Base-by-base conservation (phyloP, 23 red algal genomes). In the Chondrus crispus region DNA sequence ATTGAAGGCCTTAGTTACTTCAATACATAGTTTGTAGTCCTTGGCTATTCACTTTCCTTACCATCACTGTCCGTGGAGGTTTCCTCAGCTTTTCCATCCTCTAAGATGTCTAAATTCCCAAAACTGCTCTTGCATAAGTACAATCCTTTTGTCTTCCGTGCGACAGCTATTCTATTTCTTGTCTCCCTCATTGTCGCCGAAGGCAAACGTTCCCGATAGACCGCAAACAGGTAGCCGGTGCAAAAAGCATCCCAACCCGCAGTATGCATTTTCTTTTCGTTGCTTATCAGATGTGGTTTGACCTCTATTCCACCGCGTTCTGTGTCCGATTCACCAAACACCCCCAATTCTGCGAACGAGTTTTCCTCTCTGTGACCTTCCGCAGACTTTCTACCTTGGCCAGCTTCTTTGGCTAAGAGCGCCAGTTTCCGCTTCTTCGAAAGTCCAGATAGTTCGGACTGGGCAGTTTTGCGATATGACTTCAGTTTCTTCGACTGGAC, bases 221-320 rank as follows among this genome's bases (percentile, higher is more conserved):
- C 51, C 28, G 82, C 97, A 91, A 99, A 99, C 40, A 96, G 54
- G 75, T 93, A 99, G 10, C 97, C 97, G 7, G 97, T 99, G 36
- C 84, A 90, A 74, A 95, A 99, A 7, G 97, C 97, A 74, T 99
- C 97, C 75, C 95, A 99, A 3, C 97, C 97, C 29, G 97, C 97
- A 9, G 94, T 91, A 73, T 99, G 97, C 7, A 74, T 62, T 13
- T 47, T 76, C 16, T 51, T 70, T 32, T 83, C 71, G 71, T 76
- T 47, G 10, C 38, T 41, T 37, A 26, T 11, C n/a, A n/a, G n/a
- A n/a, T n/a, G n/a, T n/a, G n/a, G n/a, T n/a, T n/a, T n/a, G n/a
- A n/a, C n/a, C n/a, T n/a, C n/a, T n/a, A n/a, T n/a, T 76, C 71
- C 1, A 38, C 71, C 26, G 12, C 9, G 8, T 76, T 45, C 43